A percentile compares a stretch with the other conserved stretches of the same genome.
Conservation (phyloP, 164 flowering plant species). For the Litsea cubeba region DNA sequence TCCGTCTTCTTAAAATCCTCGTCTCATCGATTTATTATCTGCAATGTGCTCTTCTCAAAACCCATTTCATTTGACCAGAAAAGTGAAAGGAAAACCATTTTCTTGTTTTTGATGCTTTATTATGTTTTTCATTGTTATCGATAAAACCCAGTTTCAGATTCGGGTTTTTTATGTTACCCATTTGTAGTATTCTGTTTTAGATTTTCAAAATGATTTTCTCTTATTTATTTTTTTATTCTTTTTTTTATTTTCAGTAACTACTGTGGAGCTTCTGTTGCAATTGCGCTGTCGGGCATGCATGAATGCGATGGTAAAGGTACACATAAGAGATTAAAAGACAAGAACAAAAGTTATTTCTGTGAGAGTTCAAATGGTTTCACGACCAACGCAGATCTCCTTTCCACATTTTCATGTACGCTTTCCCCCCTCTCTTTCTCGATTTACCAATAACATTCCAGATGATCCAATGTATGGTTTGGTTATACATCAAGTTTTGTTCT, state of each 20-base stretch:
- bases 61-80: background rate
- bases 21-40: slow-evolving; percentile 3
- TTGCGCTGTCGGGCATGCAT: slow-evolving; percentile 6
- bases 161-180: background rate
- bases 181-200: background rate
- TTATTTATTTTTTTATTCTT: background rate
- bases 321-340: background rate
- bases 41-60: background rate
- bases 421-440: too few species aligned
- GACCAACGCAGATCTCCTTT: slow-evolving; percentile 11
- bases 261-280: slow-evolving; percentile 4
- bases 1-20: background rate
- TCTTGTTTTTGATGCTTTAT: background rate
- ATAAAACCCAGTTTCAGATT: background rate
- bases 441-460: too few species aligned
- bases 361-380: background rate
- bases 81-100: background rate
- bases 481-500: too few species aligned
- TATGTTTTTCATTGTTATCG: background rate
- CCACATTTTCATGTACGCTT: slow-evolving; percentile 10
- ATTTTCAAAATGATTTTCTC: too few species aligned
- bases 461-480: too few species aligned
- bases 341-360: background rate
- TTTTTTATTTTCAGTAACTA: background rate
- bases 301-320: background rate